A percentile compares a stretch with the other conserved stretches of the same genome.
phyloP scores from a whole-genome alignment of 768 basidiomycete genomes.

The Rhizopogon roseolus region DNA sequence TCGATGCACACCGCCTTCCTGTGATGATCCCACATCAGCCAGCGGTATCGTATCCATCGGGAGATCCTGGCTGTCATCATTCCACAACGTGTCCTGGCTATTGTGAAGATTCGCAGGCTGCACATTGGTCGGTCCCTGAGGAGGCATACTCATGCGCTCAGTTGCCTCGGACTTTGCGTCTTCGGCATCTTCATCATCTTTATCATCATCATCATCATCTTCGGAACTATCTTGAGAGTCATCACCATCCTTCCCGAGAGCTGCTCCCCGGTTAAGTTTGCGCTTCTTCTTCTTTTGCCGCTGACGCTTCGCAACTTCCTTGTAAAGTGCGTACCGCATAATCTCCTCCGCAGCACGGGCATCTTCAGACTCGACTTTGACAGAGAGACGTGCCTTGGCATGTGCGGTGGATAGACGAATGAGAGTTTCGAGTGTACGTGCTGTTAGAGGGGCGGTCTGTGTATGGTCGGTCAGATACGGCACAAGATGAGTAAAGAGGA shows the following conservation, averaged over 20 bases:
- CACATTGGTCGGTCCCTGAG: slow-evolving; percentile 19
- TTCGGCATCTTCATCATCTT: slow-evolving; percentile 43
- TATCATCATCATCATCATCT: slow-evolving; percentile 43
- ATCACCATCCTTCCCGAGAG: slow-evolving; percentile 50
- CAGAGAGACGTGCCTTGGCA: slow-evolving; percentile 89
- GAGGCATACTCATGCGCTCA: slow-evolving; percentile 49
- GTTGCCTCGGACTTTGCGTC: slow-evolving; percentile 20
- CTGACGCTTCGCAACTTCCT: slow-evolving; percentile 85
- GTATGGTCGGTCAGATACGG: slow-evolving; percentile 9
- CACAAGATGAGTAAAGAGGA: slow-evolving; percentile 1
- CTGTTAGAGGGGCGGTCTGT: slow-evolving; percentile 95
- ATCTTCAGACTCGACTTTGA: slow-evolving; percentile 80
- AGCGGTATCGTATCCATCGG: slow-evolving; percentile 50
- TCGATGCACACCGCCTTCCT: slow-evolving; percentile 42
- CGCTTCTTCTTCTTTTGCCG: slow-evolving; percentile 71
- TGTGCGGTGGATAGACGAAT: slow-evolving; percentile 98
- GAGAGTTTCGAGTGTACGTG: slow-evolving; percentile 96
- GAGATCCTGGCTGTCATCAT: slow-evolving; percentile 62
- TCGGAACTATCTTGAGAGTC: slow-evolving; percentile 26
- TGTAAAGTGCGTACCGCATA: slow-evolving; percentile 95
- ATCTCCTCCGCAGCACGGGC: slow-evolving; percentile 91
- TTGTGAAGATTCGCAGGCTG: slow-evolving; percentile 22
- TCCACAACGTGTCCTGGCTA: slow-evolving; percentile 59
- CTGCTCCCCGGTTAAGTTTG: slow-evolving; percentile 65
- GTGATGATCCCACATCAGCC: slow-evolving; percentile 27